Evolutionary conservation across 441 rosid species (phyloP).

Genomic region (Populus hybrid): DNA sequence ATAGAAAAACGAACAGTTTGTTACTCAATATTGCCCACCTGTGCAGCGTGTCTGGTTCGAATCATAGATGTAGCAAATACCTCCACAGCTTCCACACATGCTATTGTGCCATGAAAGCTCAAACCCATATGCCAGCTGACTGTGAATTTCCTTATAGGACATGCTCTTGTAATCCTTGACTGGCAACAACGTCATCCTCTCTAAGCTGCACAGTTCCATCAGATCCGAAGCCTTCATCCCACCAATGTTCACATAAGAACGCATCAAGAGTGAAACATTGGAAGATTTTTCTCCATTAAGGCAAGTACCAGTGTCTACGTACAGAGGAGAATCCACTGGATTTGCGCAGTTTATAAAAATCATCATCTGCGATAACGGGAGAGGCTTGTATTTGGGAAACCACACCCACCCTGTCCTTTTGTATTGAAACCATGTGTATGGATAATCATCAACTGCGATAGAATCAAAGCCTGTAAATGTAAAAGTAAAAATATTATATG

Average conservation of each 20-base stretch:
- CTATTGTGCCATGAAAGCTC: background rate
- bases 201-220: slow-evolving; percentile 3
- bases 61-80: background rate
- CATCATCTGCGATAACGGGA: background rate
- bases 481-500: no score
- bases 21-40: background rate
- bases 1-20: background rate
- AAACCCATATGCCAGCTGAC: slow-evolving; percentile 2
- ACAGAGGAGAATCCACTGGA: background rate
- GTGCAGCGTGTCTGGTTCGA: background rate
- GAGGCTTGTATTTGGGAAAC: background rate
- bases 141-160: background rate
- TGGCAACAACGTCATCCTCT: background rate
- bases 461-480: no score
- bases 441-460: background rate
- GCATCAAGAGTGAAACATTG: background rate
- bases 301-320: background rate
- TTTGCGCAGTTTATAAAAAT: background rate
- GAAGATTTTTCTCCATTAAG: background rate
- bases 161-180: background rate
- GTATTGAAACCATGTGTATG: background rate
- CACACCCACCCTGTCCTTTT: background rate
- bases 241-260: background rate
- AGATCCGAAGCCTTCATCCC: background rate
- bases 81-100: background rate